phyloP scores from a whole-genome alignment of 1,284 basidiomycete genomes.

The Cutaneotrichosporon cavernicola region DNA sequence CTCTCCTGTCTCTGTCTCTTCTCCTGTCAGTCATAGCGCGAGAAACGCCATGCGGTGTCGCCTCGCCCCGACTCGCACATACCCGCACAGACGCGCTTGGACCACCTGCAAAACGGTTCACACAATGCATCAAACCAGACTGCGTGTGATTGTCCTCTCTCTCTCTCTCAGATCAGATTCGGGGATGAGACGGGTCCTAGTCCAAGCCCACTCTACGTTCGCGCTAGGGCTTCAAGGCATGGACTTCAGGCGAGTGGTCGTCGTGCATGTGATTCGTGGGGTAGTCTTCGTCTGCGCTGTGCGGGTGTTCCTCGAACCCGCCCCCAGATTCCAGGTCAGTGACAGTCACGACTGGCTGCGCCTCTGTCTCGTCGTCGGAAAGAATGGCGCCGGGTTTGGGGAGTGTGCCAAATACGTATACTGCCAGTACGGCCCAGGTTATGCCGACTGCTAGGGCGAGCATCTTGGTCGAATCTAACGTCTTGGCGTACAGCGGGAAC shows the following conservation, averaged over 20 bases:
- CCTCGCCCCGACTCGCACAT: background rate
- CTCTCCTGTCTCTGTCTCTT: too few relatives aligned
- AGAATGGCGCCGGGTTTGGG: constrained; percentile 10
- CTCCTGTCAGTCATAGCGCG: too few relatives aligned
- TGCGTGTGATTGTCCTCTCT: background rate
- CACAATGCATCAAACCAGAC: background rate
- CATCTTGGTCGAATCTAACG: constrained; percentile 24
- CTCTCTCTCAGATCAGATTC: background rate
- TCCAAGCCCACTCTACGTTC: background rate
- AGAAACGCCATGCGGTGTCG: background rate
- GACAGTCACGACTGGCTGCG: constrained; percentile 4
- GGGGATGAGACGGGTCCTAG: background rate
- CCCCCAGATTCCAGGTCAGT: constrained; percentile 8
- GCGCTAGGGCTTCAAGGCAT: background rate
- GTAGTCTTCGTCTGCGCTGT: background rate
- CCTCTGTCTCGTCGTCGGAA: background rate
- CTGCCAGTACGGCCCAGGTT: constrained; percentile 29
- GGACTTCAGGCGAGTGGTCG: background rate
- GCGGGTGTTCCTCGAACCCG: background rate
- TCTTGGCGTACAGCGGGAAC: constrained; percentile 26
- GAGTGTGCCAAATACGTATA: constrained; percentile 30
- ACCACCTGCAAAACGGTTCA: background rate
- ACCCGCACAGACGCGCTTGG: constrained; percentile 1
- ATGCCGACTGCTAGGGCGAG: constrained; percentile 31
- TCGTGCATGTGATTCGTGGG: background rate